These are phyloP conservation scores for Penicillium capsulatum DNA, from an alignment of 2,329 filamentous ascomycete genomes.

Conservation along the genomic window DNA sequence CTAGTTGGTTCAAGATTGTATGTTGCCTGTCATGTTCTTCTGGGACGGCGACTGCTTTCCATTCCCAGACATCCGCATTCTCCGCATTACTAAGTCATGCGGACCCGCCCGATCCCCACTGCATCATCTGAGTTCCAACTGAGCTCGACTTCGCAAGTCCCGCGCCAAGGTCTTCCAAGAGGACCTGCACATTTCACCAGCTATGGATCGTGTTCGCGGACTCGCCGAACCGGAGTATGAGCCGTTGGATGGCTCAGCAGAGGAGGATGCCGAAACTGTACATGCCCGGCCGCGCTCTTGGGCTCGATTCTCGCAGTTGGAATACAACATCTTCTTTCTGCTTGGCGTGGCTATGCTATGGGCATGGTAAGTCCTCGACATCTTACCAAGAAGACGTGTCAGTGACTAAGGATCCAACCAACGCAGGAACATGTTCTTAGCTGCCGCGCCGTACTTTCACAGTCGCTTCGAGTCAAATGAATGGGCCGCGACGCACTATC, in stretches of 20 bases:
- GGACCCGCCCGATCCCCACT: conserved; percentile 9
- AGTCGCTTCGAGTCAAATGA: conserved; percentile 67
- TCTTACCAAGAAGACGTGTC: neutral
- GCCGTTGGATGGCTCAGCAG: conserved; percentile 27
- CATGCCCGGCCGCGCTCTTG: conserved; percentile 9
- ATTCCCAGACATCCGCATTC: too few species aligned
- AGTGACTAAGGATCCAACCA: conserved; percentile 2
- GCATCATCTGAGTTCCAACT: conserved; percentile 11
- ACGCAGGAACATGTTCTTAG: conserved; percentile 89
- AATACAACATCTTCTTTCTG: conserved; percentile 80
- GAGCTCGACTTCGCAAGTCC: neutral
- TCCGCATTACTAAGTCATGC: conserved; percentile 11
- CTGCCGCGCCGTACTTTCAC: conserved; percentile 89
- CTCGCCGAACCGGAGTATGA: conserved; percentile 33
- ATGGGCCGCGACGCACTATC: conserved; percentile 76
- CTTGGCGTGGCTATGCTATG: conserved; percentile 93
- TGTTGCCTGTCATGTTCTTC: too few species aligned
- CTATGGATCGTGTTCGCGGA: conserved; percentile 36
- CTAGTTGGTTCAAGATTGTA: too few species aligned
- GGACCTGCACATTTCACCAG: neutral
- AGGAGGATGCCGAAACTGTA: conserved; percentile 30
- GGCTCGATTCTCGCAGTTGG: conserved; percentile 69
- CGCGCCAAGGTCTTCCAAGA: too few species aligned
- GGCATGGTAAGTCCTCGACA: conserved; percentile 67
- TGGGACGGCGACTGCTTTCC: too few species aligned